phyloP scores from a whole-genome alignment of 192 early-diverging fungal species.

The Linnemannia hyalina region DNA sequence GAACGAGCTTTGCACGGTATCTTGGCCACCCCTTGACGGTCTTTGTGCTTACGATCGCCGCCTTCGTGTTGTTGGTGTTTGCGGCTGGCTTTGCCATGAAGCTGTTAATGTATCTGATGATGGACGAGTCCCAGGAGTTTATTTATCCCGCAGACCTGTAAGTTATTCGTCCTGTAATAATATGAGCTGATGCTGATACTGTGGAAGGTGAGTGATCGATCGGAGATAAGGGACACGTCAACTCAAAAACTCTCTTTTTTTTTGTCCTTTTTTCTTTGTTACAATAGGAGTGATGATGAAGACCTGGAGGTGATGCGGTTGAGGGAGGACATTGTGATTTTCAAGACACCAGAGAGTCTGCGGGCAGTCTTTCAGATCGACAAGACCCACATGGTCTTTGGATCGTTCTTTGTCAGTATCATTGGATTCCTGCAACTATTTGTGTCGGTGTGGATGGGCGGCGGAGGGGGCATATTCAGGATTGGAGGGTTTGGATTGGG shows the following conservation, averaged over 20 bases:
- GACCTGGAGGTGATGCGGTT: slow-evolving; percentile 11
- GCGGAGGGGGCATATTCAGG: slow-evolving; percentile 49
- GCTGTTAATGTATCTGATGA: slow-evolving; percentile 33
- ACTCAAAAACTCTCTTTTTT: slow-evolving; percentile 26
- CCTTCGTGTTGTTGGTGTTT: slow-evolving; percentile 36
- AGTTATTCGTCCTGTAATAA: neutral
- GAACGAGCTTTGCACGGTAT: slow-evolving; percentile 64
- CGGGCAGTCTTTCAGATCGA: slow-evolving; percentile 58
- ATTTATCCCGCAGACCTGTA: slow-evolving; percentile 37
- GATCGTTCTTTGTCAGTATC: slow-evolving; percentile 58
- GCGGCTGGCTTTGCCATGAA: slow-evolving; percentile 48
- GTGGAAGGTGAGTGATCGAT: too few relatives aligned
- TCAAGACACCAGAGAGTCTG: slow-evolving; percentile 48
- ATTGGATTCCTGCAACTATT: slow-evolving; percentile 61
- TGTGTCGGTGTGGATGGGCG: slow-evolving; percentile 56
- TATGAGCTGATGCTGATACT: too few relatives aligned
- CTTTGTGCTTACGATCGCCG: slow-evolving; percentile 41
- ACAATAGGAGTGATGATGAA: slow-evolving; percentile 24
- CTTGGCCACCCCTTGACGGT: slow-evolving; percentile 64
- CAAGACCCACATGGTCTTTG: slow-evolving; percentile 53
- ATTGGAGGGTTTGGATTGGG: slow-evolving; percentile 42
- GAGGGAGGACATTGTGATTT: slow-evolving; percentile 27
- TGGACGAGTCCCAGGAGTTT: slow-evolving; percentile 43
- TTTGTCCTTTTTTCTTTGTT: neutral
- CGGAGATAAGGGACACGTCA: too few relatives aligned